Base-by-base conservation (phyloP, 139 green algal species). In the Gonium pectorale region DNA sequence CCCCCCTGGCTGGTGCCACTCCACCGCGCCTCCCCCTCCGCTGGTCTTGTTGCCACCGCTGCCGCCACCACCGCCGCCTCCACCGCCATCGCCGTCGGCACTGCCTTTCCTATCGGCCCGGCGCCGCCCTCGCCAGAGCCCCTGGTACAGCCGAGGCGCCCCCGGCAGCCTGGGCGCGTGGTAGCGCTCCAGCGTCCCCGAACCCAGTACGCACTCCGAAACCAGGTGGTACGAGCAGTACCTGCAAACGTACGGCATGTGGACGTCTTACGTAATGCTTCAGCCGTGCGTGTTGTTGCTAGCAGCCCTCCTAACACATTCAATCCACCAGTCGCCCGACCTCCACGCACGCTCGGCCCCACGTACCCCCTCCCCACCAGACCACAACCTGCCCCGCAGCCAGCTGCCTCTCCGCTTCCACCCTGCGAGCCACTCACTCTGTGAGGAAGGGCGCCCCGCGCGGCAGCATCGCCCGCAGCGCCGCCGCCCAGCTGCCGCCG, bases 151-250 rank as follows among this genome's bases (percentile, higher is more conserved):
- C 33, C 1, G 21, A 27, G 73, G 73, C 54, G 73, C 54, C 17
- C 66, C 31, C 62, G 49, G 37, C 31, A 3, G 49, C n/a, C 3
- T 26, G 22, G 33, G n/a, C n/a, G 33, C 73, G 40, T 81, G 73
- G 29, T 81, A 40, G 27, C 0, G 22, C 54, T 40, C 3, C 17
- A 69, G 38, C 24, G 73, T 81, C 21, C 73, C 73, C 9, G 13
- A 22, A 19, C 73, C 73, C 54, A 69, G 11, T 3, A 49, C 29
- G 54, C 73, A 81, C 56, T 81, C 73, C 24, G 73, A 37, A 26
- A 81, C 73, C 37, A 81, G 35, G 56, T 70, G 54, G 54, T 81
- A 81, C 0, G 73, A 81, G 38, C 37, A 56, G 38, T 81, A 81
- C n/a, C n/a, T n/a, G n/a, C 60, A 35, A 5, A 63, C 21, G 54